Conservation (phyloP, 306 rosid genomes). For the Acacia confusa region DNA sequence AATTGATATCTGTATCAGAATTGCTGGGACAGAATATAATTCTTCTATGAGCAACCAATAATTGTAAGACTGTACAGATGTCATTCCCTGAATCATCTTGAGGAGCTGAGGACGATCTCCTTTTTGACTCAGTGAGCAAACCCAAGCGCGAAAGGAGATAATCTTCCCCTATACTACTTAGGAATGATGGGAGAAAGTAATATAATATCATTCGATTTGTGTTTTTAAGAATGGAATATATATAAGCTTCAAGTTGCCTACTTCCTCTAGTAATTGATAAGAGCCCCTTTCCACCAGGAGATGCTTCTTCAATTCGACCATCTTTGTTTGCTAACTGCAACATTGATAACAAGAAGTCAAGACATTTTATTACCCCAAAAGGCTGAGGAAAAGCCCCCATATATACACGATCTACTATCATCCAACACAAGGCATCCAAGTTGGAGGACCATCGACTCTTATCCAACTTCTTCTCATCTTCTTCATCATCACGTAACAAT, state of each 20-base stretch:
- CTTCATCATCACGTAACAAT: slow-evolving; percentile 96
- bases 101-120: slow-evolving; percentile 45
- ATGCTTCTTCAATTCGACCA: slow-evolving; percentile 95
- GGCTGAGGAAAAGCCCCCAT: slow-evolving; percentile 99
- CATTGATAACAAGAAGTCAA: slow-evolving; percentile 96
- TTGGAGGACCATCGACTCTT: slow-evolving; percentile 94
- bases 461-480: slow-evolving; percentile 90
- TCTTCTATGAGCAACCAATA: slow-evolving; percentile 88
- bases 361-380: slow-evolving; percentile 76
- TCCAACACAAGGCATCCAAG: slow-evolving; percentile 93
- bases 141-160: slow-evolving; percentile 75
- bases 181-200: slow-evolving; percentile 89
- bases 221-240: slow-evolving; percentile 91
- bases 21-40: slow-evolving; percentile 95
- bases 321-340: slow-evolving; percentile 95
- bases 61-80: slow-evolving; percentile 78
- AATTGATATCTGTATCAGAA: slow-evolving; percentile 88
- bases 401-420: slow-evolving; percentile 94
- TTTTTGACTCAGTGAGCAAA: slow-evolving; percentile 71
- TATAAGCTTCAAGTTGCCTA: slow-evolving; percentile 92
- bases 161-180: slow-evolving; percentile 80
- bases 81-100: slow-evolving; percentile 74
- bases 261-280: slow-evolving; percentile 88
- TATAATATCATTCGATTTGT: slow-evolving; percentile 87
- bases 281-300: slow-evolving; percentile 87